Evolutionary conservation across 495 filamentous ascomycete species (phyloP).

Genomic region (Podospora pseudocomata): DNA sequence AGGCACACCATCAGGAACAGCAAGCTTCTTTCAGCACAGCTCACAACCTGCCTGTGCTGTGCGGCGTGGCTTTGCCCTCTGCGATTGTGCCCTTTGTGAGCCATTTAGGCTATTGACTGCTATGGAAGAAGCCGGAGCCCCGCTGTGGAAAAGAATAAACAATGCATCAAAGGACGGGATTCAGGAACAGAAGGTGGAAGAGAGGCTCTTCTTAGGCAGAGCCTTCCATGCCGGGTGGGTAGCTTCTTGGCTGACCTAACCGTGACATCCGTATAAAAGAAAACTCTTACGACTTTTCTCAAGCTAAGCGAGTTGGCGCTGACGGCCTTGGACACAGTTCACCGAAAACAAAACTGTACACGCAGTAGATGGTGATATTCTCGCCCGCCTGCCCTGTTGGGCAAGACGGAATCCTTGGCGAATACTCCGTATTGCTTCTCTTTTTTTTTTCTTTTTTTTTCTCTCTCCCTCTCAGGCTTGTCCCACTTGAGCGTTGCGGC

Average conservation of each 20-base stretch:
- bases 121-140: too few relatives aligned
- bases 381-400: neutral
- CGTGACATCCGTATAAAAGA: neutral
- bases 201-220: neutral
- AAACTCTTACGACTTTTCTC: neutral
- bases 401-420: neutral
- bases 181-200: neutral
- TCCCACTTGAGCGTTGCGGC: slow-evolving; percentile 1
- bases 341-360: too few relatives aligned
- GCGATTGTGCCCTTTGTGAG: neutral
- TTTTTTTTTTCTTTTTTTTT: neutral
- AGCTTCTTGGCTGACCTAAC: too few relatives aligned
- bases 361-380: too few relatives aligned
- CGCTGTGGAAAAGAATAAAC: neutral
- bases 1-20: too few relatives aligned
- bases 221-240: neutral
- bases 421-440: neutral
- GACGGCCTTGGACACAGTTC: too few relatives aligned
- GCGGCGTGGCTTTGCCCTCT: too few relatives aligned
- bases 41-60: too few relatives aligned
- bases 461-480: too few relatives aligned
- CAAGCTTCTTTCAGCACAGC: too few relatives aligned
- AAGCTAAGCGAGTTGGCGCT: too few relatives aligned
- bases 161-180: neutral
- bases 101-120: neutral